Percentiles rank a stretch among this genome's conserved stretches.
Conservation (phyloP, 177 flowering plant species). For the Vitis hybrid region DNA sequence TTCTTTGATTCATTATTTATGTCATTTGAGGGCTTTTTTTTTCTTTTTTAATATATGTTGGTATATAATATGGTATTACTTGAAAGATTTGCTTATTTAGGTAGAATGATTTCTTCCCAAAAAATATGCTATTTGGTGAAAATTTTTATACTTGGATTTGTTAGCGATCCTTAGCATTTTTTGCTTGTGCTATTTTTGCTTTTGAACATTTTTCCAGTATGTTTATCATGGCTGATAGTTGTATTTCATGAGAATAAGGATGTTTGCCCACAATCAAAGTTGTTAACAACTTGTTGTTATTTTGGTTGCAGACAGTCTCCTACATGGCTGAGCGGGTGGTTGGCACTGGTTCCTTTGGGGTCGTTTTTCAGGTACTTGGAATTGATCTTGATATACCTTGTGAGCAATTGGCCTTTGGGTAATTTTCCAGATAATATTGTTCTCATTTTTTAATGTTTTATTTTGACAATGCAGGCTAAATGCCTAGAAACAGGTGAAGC, state of each 20-base stretch:
- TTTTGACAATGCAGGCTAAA: constrained; percentile 59
- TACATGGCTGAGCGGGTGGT: constrained; percentile 98
- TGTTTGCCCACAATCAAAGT: neutral
- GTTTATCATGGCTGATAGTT: neutral
- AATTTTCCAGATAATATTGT: constrained; percentile 1
- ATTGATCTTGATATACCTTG: neutral
- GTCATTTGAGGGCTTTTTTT: too few species aligned
- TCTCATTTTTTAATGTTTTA: neutral
- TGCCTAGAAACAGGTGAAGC: constrained; percentile 87
- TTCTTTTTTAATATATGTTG: too few species aligned
- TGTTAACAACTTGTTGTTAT: constrained; percentile 3
- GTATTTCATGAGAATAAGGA: neutral
- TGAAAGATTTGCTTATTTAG: too few species aligned
- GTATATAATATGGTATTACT: too few species aligned
- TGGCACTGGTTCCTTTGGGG: constrained; percentile 99
- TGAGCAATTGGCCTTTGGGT: neutral
- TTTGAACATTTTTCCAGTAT: neutral
- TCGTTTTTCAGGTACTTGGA: constrained; percentile 83
- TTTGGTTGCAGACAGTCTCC: constrained; percentile 66
- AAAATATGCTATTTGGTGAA: too few species aligned
- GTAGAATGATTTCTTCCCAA: too few species aligned
- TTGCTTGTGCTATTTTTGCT: neutral
- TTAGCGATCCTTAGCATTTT: neutral
- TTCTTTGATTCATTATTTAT: too few species aligned
- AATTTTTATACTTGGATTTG: too few species aligned